Percentiles rank a stretch among this genome's conserved stretches.
Evolutionary conservation across 2,329 filamentous ascomycete species (phyloP).

Genomic region (Trichothecium roseum): DNA sequence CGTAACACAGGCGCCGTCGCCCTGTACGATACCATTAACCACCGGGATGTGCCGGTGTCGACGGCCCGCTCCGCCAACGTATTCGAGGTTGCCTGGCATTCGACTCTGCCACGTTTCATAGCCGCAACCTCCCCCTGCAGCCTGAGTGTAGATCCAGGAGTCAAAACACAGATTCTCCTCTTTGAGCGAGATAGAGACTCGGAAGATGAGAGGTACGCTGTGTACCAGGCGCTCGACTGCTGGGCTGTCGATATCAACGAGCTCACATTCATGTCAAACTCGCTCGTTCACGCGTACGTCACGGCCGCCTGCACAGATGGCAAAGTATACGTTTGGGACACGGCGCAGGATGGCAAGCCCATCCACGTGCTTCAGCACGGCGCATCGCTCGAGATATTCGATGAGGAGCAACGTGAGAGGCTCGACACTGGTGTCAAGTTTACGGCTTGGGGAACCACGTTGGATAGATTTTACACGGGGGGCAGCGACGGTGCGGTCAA

Average conservation of each 20-base stretch:
- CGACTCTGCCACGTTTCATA: constrained; percentile 39
- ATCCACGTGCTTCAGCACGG: constrained; percentile 47
- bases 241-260: constrained; percentile 52
- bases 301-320: constrained; percentile 54
- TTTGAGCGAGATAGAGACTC: constrained; percentile 26
- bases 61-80: constrained; percentile 47
- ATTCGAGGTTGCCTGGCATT: constrained; percentile 57
- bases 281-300: constrained; percentile 36
- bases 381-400: constrained; percentile 25
- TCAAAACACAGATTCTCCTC: constrained; percentile 47
- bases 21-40: constrained; percentile 42
- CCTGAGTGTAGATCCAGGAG: constrained; percentile 29
- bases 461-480: constrained; percentile 51
- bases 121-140: constrained; percentile 46
- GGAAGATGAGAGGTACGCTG: constrained; percentile 21
- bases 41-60: constrained; percentile 33
- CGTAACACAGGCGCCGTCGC: constrained; percentile 48
- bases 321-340: constrained; percentile 54
- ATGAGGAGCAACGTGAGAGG: constrained; percentile 35
- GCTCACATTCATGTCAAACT: constrained; percentile 47
- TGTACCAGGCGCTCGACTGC: constrained; percentile 48
- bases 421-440: constrained; percentile 56
- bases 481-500: constrained; percentile 53
- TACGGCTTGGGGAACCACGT: constrained; percentile 46
- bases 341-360: constrained; percentile 40